A percentile compares a stretch with the other conserved stretches of the same genome.
These are phyloP conservation scores for Pseudomassariella vexata DNA, from an alignment of 2,329 filamentous ascomycete genomes.

Conservation along the genomic window DNA sequence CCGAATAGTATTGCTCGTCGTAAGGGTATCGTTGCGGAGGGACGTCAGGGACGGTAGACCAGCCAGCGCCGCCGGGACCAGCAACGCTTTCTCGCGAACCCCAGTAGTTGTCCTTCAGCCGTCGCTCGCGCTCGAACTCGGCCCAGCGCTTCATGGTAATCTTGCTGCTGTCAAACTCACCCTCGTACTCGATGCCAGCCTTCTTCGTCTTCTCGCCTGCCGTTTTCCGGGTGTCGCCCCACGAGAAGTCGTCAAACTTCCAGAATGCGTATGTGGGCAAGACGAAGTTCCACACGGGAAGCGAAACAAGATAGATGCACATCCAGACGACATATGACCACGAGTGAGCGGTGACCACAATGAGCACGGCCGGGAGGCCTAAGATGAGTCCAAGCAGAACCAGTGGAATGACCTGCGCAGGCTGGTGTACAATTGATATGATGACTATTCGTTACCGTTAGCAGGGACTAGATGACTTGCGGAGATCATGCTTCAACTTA, in stretches of 20 bases:
- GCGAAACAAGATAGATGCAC: constrained; percentile 87
- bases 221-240: constrained; percentile 97
- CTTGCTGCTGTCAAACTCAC: constrained; percentile 96
- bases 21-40: constrained; percentile 34
- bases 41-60: constrained; percentile 32
- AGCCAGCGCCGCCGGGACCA: constrained; percentile 39
- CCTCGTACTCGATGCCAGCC: constrained; percentile 79
- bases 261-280: constrained; percentile 93
- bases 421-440: constrained; percentile 73
- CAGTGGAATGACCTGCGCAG: constrained; percentile 82
- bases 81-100: constrained; percentile 46
- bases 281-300: constrained; percentile 97
- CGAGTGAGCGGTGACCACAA: constrained; percentile 88
- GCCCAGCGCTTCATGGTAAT: constrained; percentile 99
- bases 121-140: constrained; percentile 76
- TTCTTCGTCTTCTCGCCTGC: constrained; percentile 86
- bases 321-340: constrained; percentile 94
- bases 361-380: constrained; percentile 85
- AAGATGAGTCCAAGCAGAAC: constrained; percentile 85
- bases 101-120: constrained; percentile 44
- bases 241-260: constrained; percentile 99
- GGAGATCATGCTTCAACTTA: constrained; percentile 48
- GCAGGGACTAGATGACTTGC: too few relatives aligned
- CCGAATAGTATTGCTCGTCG: constrained; percentile 51
- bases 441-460: too few relatives aligned